Conservation (phyloP, 2,329 filamentous ascomycete species). For the Pseudogymnoascus destructans region DNA sequence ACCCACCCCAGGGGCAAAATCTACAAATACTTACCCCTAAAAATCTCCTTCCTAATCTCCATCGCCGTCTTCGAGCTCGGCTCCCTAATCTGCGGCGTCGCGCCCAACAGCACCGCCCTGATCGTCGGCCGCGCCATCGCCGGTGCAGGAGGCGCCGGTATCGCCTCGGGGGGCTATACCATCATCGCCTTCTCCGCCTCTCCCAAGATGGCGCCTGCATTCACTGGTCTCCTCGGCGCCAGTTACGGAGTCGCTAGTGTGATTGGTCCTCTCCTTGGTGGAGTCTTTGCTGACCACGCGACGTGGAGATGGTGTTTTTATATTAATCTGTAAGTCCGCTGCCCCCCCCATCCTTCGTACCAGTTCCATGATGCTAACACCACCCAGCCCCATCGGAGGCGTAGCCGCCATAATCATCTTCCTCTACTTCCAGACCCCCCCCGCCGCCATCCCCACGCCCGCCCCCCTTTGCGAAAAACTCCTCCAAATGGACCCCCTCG, state of each 20-base stretch:
- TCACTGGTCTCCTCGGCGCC: conserved; percentile 22
- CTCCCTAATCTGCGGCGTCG: conserved; percentile 20
- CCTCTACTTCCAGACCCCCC: conserved; percentile 30
- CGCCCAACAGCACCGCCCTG: conserved; percentile 19
- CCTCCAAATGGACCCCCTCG: conserved; percentile 34
- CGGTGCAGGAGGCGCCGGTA: conserved; percentile 18
- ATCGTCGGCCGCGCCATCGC: conserved; percentile 23
- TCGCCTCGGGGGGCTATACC: conserved; percentile 29
- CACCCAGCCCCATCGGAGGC: conserved; percentile 28
- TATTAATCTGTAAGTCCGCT: conserved; percentile 28
- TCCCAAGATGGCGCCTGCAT: conserved; percentile 17
- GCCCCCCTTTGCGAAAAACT: conserved; percentile 31
- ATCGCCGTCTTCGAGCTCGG: conserved; percentile 24
- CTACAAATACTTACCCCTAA: conserved; percentile 20
- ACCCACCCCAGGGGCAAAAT: conserved; percentile 13
- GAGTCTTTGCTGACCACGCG: conserved; percentile 25
- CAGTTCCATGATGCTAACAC: conserved; percentile 17
- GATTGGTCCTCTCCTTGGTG: conserved; percentile 24
- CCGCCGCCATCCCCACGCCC: conserved; percentile 25
- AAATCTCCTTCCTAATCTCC: conserved; percentile 15
- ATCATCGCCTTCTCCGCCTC: conserved; percentile 28
- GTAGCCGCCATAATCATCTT: conserved; percentile 26
- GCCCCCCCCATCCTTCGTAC: conserved; percentile 19
- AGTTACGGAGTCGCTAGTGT: conserved; percentile 16
- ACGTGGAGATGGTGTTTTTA: conserved; percentile 28